A percentile compares a stretch with the other conserved stretches of the same genome.
Conservation (phyloP, 805 yeast genomes). For the Torulaspora microellipsoides region DNA sequence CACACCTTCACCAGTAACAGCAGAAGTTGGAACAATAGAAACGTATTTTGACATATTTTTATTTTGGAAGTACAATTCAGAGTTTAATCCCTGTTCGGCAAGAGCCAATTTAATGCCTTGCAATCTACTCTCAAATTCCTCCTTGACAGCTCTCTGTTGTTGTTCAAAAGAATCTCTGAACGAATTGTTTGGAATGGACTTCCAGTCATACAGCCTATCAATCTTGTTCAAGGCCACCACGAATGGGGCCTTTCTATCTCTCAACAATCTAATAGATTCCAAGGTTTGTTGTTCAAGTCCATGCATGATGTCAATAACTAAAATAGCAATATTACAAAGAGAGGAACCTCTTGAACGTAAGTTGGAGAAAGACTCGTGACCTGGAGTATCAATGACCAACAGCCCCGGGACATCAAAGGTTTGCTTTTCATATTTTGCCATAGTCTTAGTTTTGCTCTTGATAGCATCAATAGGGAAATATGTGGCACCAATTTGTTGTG, state of each 20-base stretch:
- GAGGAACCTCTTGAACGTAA: constrained; percentile 98
- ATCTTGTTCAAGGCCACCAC: constrained; percentile 95
- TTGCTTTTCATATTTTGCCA: constrained; percentile 81
- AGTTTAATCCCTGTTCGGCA: constrained; percentile 97
- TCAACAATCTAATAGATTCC: constrained; percentile 84
- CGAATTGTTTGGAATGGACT: constrained; percentile 82
- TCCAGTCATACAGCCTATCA: constrained; percentile 97
- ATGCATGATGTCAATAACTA: constrained; percentile 98
- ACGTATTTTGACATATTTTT: constrained; percentile 90
- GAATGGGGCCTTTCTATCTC: constrained; percentile 98
- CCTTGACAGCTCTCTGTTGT: constrained; percentile 80
- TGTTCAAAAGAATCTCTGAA: constrained; percentile 88
- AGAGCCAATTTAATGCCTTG: constrained; percentile 82
- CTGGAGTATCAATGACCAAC: constrained; percentile 96
- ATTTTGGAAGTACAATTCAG: constrained; percentile 94
- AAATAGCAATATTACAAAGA: constrained; percentile 96
- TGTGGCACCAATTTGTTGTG: constrained; percentile 99
- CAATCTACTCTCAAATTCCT: constrained; percentile 86
- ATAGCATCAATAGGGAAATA: constrained; percentile 97
- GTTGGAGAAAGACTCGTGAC: constrained; percentile 98
- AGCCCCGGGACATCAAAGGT: constrained; percentile 95
- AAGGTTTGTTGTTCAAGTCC: constrained; percentile 97
- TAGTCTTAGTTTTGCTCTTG: constrained; percentile 82
- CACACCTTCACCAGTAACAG: constrained; percentile 99
- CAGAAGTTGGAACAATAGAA: constrained; percentile 96